These are phyloP conservation scores for Pythium biforme DNA, from an alignment of 352 stramenopile genomes.

Conservation along the genomic window DNA sequence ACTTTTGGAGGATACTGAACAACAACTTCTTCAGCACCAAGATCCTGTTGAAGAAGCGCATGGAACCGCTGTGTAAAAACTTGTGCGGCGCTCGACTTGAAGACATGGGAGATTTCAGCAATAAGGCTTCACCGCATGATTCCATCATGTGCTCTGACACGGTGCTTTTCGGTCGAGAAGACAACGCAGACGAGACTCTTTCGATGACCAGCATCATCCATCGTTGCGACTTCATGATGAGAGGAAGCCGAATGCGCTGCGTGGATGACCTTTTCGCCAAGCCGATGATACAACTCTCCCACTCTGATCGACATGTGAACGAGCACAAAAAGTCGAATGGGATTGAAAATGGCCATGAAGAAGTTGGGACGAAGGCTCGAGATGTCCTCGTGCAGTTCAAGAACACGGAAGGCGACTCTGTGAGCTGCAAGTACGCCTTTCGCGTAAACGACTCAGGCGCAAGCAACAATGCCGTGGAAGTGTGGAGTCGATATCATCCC, in stretches of 20 bases:
- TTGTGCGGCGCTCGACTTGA: constrained; percentile 68
- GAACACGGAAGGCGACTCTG: constrained; percentile 18
- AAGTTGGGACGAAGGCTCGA: not conserved
- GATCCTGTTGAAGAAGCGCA: constrained; percentile 59
- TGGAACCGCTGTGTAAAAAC: constrained; percentile 67
- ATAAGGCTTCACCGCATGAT: constrained; percentile 37
- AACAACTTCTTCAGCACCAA: constrained; percentile 68
- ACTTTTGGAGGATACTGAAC: constrained; percentile 77
- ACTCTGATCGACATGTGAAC: constrained; percentile 11
- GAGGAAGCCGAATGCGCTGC: constrained; percentile 60
- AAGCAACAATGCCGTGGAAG: constrained; percentile 2
- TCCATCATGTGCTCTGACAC: constrained; percentile 65
- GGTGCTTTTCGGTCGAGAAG: constrained; percentile 49
- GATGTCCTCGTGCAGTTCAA: constrained; percentile 21
- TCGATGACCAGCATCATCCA: constrained; percentile 54
- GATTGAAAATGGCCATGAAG: not conserved
- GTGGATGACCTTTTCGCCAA: constrained; percentile 49
- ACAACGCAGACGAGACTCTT: constrained; percentile 35
- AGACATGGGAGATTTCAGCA: constrained; percentile 54
- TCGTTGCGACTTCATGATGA: constrained; percentile 82
- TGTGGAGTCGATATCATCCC: constrained; percentile 64
- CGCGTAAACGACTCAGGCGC: constrained; percentile 1
- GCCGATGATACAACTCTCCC: constrained; percentile 45
- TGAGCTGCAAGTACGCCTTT: constrained; percentile 21
- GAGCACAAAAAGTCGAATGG: not conserved